Percentiles rank a stretch among this genome's conserved stretches.
Conservation (phyloP, 2,329 filamentous ascomycete genomes). For the Fusarium kyushuense region DNA sequence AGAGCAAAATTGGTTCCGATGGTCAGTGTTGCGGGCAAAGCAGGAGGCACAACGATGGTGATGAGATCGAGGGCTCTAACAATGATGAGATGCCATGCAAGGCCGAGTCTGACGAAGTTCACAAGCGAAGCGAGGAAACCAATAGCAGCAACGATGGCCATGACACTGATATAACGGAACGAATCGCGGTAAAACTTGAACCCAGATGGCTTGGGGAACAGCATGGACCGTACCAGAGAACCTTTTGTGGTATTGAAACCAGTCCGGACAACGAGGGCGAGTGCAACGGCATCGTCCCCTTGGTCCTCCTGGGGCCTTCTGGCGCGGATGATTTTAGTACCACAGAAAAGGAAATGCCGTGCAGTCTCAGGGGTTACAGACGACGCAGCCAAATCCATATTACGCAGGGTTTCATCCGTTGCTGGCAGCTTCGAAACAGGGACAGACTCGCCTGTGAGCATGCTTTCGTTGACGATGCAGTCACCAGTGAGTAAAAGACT, state of each 20-base stretch:
- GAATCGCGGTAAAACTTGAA: conserved; percentile 99
- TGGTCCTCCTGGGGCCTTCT: conserved; percentile 87
- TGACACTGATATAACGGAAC: conserved; percentile 97
- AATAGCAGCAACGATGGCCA: conserved; percentile 85
- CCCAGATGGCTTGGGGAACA: conserved; percentile 97
- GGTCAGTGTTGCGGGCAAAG: conserved; percentile 91
- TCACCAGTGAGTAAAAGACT: conserved; percentile 92
- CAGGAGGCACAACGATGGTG: conserved; percentile 96
- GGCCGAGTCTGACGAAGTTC: conserved; percentile 87
- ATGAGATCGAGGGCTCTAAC: conserved; percentile 94
- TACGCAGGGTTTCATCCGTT: conserved; percentile 80
- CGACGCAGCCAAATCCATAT: conserved; percentile 82
- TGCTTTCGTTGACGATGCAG: conserved; percentile 99
- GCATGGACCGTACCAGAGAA: conserved; percentile 94
- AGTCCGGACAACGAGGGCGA: conserved; percentile 92
- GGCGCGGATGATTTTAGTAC: conserved; percentile 94
- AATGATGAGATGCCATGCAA: conserved; percentile 91
- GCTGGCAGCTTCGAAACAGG: conserved; percentile 93
- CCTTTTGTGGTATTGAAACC: conserved; percentile 99
- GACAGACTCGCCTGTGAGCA: conserved; percentile 97
- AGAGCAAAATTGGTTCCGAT: conserved; percentile 98
- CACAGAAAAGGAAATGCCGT: conserved; percentile 91
- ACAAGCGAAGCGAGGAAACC: conserved; percentile 92
- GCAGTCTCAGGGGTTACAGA: conserved; percentile 86
- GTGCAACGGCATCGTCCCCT: conserved; percentile 87